Evolutionary conservation across 345 rosid species (phyloP), one percentile per base, ranked within the genome.

Genomic region (Bruguiera gymnorhiza): DNA sequence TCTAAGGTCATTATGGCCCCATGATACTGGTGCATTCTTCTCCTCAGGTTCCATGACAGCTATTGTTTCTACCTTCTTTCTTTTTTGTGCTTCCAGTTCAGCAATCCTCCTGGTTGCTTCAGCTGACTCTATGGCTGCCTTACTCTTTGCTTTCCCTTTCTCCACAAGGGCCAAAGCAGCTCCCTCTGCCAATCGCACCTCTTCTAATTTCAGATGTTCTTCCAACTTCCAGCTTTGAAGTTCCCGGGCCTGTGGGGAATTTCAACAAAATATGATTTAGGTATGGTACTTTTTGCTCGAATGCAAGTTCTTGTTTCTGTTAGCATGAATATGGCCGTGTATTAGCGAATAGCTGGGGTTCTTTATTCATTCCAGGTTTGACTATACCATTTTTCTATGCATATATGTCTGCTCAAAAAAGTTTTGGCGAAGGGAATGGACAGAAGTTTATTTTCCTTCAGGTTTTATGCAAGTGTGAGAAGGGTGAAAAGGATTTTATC

Each of bases 151-250:
- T 73, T 77, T 80, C 79, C 86, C 89, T 68, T 68, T 84, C 72
- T 82, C 83, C 61, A 76, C 71, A 5, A 72, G 60, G 8, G 80
- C 67, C 78, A 76, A 4, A 29, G 78, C 80, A 23, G 74, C 77
- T 53, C 76, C 82, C 72, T 78, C 86, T 6, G 78, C 73, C 54
- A 62, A 1, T 30, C 60, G 62, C 60, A 78, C 71, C 21, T 74
- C 79, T 29, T 63, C 70, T 19, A 65, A 18, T 70, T 75, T 85
- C 37, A 76, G 51, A 61, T 88, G 82, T 72, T 82, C 78, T 70
- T 78, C 80, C 73, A 65, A 76, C 71, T 83, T 88, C 88, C 85
- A 86, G 15, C 63, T 72, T 18, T 84, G 81, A 15, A 81, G 82
- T 58, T 85, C 85, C 23, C 58, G 66, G 46, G 69, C 72, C 84